These are phyloP conservation scores for Vaccinium corymbosum DNA, from an alignment of 148 eudicot species.

Conservation along the genomic window DNA sequence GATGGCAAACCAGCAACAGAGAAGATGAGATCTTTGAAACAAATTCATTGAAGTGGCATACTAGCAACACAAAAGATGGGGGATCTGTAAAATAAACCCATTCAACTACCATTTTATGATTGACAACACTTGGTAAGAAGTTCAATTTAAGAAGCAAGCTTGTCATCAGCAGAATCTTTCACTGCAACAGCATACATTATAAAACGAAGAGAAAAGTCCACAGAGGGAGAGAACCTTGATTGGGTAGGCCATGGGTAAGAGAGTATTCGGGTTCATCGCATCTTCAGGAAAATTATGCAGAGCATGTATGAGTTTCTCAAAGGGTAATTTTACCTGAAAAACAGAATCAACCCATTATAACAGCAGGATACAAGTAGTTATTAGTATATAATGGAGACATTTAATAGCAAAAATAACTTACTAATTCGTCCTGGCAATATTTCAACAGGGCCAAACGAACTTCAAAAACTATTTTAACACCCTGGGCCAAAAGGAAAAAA, in stretches of 20 bases:
- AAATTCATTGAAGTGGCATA: neutral
- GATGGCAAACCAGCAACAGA: neutral
- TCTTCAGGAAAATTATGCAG: constrained; percentile 92
- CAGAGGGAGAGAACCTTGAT: constrained; percentile 49
- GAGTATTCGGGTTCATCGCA: constrained; percentile 81
- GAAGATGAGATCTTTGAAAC: neutral
- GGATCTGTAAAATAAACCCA: neutral
- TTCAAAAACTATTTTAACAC: constrained; percentile 83
- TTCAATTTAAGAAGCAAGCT: neutral
- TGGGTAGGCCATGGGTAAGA: constrained; percentile 84
- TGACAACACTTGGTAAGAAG: neutral
- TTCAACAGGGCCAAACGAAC: constrained; percentile 89
- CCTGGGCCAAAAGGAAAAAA: constrained; percentile 40
- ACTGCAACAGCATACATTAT: neutral
- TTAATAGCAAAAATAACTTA: constrained; percentile 27
- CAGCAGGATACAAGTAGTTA: neutral
- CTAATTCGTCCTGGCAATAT: constrained; percentile 88
- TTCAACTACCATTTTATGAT: neutral
- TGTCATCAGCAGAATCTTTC: neutral
- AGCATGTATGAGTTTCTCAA: constrained; percentile 85
- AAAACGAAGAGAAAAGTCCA: neutral
- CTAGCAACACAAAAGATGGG: neutral
- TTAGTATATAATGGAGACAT: neutral
- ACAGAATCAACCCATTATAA: constrained; percentile 7
- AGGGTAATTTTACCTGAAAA: constrained; percentile 77